Evolutionary conservation across 805 yeast genomes (phyloP), one percentile per base, ranked within the genome.

Genomic region (Sporopachydermia lactativora): DNA sequence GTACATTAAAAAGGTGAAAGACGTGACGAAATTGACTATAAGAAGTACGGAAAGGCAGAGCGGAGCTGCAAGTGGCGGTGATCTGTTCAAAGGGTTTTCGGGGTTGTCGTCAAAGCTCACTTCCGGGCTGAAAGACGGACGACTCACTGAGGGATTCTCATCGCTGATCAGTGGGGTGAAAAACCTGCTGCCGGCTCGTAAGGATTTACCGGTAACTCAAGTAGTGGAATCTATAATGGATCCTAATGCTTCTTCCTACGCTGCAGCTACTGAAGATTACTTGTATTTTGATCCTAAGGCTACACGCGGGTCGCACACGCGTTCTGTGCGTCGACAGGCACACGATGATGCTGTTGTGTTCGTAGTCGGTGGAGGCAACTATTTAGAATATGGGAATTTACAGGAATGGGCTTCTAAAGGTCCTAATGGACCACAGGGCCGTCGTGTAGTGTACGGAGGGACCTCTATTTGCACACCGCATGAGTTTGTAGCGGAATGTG

Each of bases 311-410:
- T 80, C 94, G 4, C 88, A 81, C 51, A 77, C 95, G 3, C 77
- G 81, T 50, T 89, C 88, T 31, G 96, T 96, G 34, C 81, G 76
- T 57, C 75, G 95, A 53, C 82, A 79, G 49, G 65, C 78, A 6
- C 85, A 83, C 57, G 76, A 75, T 44, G 92, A 85, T 49, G 75
- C 94, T 1, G 64, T 84, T 39, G 95, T 92, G 15, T 92, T 92
- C 58, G 84, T 88, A 40, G 88, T 92, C 42, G 99, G 98, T 17
- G 98, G 98, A 28, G 97, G 97, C 38, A 88, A 84, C 59, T 92
- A 86, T 56, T 63, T 83, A 46, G 99, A 92, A 62, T 92, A 89
- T 56, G 94, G 88, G 44, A 89, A 89, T 53, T 70, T 92, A 53
- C 94, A 84, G 58, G 95, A 88, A 58, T 88, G 95, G 94, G 73